Evolutionary conservation across 352 stramenopile genomes (phyloP).

Genomic region (Phytopythium sindhum): DNA sequence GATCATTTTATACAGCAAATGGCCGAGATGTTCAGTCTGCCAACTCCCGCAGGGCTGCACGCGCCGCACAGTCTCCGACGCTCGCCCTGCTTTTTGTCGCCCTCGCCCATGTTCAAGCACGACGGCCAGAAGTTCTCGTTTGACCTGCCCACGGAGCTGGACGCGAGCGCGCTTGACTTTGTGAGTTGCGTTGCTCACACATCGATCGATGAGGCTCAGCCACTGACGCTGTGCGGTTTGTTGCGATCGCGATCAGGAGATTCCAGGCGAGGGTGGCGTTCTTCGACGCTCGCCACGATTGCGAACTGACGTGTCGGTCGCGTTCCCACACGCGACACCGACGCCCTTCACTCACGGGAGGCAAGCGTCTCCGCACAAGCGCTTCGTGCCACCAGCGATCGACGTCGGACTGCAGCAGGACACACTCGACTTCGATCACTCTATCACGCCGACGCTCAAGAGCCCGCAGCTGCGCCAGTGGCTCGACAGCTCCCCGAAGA

Average conservation of each 20-base stretch:
- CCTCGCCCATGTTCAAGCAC: slow-evolving; percentile 51
- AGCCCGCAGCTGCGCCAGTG: slow-evolving; percentile 81
- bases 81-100: slow-evolving; percentile 73
- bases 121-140: slow-evolving; percentile 85
- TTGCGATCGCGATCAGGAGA: slow-evolving; percentile 40
- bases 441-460: slow-evolving; percentile 84
- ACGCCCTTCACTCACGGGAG: slow-evolving; percentile 40
- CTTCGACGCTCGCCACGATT: slow-evolving; percentile 75
- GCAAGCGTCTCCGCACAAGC: slow-evolving; percentile 69
- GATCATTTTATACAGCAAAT: slow-evolving; percentile 50
- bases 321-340: slow-evolving; percentile 61
- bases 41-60: slow-evolving; percentile 58
- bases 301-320: slow-evolving; percentile 80
- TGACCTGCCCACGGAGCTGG: slow-evolving; percentile 74
- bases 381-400: slow-evolving; percentile 66
- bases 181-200: slow-evolving; percentile 28
- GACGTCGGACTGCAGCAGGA: slow-evolving; percentile 80
- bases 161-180: slow-evolving; percentile 68
- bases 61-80: slow-evolving; percentile 65
- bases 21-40: slow-evolving; percentile 78
- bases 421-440: slow-evolving; percentile 84
- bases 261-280: slow-evolving; percentile 58
- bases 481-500: slow-evolving; percentile 80
- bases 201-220: not conserved
- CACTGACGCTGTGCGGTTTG: not conserved